phyloP scores from a whole-genome alignment of 228 moss, liverwort and hornwort species.

The Sphagnum magellanicum region DNA sequence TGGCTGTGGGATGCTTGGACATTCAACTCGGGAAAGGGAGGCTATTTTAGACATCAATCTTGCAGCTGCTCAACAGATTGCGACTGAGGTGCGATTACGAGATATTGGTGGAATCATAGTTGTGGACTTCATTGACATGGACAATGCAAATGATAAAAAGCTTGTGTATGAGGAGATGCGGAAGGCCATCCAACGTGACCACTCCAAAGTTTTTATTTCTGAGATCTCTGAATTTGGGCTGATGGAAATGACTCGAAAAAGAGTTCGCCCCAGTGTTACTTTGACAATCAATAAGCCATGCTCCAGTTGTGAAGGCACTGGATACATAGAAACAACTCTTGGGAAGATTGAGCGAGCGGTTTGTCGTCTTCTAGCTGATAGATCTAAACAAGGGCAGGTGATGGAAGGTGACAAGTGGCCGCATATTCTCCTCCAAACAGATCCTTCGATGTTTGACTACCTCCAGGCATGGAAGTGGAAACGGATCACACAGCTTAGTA shows the following conservation, averaged over 20 bases:
- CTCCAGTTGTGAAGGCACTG: slow-evolving; percentile 64
- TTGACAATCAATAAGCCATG: slow-evolving; percentile 77
- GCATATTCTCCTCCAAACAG: slow-evolving; percentile 68
- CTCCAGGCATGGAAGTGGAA: slow-evolving; percentile 89
- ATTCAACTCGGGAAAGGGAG: slow-evolving; percentile 66
- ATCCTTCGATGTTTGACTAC: slow-evolving; percentile 77
- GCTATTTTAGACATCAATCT: slow-evolving; percentile 83
- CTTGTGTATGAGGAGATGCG: slow-evolving; percentile 91
- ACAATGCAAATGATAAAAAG: slow-evolving; percentile 58
- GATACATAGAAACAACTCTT: slow-evolving; percentile 83
- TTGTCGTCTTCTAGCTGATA: slow-evolving; percentile 51
- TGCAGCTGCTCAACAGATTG: slow-evolving; percentile 90
- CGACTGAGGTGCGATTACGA: slow-evolving; percentile 69
- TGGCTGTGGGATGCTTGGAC: slow-evolving; percentile 76
- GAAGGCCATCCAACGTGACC: slow-evolving; percentile 77
- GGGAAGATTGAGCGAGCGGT: slow-evolving; percentile 85
- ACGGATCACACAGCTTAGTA: slow-evolving; percentile 82
- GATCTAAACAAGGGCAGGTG: slow-evolving; percentile 11
- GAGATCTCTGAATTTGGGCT: slow-evolving; percentile 95
- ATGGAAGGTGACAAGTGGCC: slow-evolving; percentile 71
- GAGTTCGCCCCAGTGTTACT: slow-evolving; percentile 87
- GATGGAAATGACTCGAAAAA: slow-evolving; percentile 92
- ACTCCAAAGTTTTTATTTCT: slow-evolving; percentile 63
- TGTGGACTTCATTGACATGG: slow-evolving; percentile 98
- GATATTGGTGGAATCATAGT: slow-evolving; percentile 97